Evolutionary conservation across 768 basidiomycete genomes (phyloP).

Genomic region (Suillus sp.): DNA sequence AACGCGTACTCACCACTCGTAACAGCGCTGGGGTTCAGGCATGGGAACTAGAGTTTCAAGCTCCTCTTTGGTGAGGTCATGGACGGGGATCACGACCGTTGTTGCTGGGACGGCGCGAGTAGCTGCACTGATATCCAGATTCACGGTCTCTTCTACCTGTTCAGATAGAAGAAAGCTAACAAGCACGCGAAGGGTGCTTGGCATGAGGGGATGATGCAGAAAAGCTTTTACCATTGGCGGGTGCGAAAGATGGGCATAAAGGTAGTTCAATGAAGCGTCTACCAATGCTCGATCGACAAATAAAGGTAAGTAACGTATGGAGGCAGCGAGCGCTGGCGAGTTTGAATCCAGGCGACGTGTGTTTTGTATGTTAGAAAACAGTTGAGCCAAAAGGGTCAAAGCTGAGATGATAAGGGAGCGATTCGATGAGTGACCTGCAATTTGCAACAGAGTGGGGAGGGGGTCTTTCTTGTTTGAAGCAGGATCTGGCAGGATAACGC

Average conservation of each 20-base stretch:
- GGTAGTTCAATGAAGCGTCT: conserved; percentile 71
- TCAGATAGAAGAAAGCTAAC: conserved; percentile 68
- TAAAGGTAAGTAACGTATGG: conserved; percentile 74
- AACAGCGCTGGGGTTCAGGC: conserved; percentile 78
- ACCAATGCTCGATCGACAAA: conserved; percentile 69
- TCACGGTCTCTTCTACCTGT: conserved; percentile 69
- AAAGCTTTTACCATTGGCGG: conserved; percentile 78
- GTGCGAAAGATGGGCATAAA: conserved; percentile 76
- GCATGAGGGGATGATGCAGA: conserved; percentile 69
- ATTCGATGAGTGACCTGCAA: conserved; percentile 62
- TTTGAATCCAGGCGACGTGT: conserved; percentile 50
- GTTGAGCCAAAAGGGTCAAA: conserved; percentile 56
- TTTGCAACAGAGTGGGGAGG: conserved; percentile 54
- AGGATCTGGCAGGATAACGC: conserved; percentile 42
- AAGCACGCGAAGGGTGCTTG: conserved; percentile 66
- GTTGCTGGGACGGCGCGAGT: conserved; percentile 60
- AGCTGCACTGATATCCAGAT: conserved; percentile 60
- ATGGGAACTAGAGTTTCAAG: conserved; percentile 56
- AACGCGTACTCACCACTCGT: conserved; percentile 63
- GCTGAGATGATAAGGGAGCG: conserved; percentile 74
- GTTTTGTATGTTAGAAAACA: conserved; percentile 67
- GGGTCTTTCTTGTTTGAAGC: conserved; percentile 47
- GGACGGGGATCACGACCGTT: conserved; percentile 50
- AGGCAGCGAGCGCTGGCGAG: conserved; percentile 61
- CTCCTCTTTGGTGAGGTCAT: conserved; percentile 74